These are phyloP conservation scores for Haberlea rhodopensis DNA, from an alignment of 257 asterid genomes.

Conservation along the genomic window DNA sequence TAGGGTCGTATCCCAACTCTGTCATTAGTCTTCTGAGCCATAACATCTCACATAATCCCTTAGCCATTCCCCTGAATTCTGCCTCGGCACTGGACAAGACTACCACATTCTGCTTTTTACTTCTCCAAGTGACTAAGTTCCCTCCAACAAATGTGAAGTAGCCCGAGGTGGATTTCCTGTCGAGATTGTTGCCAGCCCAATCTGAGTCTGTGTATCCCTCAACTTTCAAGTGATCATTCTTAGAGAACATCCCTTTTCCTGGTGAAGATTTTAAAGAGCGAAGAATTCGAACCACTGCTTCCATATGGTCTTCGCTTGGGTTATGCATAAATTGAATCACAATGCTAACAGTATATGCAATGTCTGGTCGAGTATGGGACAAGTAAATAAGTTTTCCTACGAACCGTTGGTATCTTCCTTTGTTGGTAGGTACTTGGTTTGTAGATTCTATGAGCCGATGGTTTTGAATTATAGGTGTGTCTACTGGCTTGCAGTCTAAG, in stretches of 20 bases:
- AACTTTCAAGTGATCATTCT: background rate
- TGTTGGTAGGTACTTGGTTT: too few relatives aligned
- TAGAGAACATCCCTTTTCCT: background rate
- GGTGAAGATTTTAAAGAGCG: background rate
- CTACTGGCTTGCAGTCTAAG: background rate
- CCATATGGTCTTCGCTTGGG: background rate
- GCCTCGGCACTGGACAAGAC: background rate
- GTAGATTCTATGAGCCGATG: too few relatives aligned
- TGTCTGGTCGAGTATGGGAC: too few relatives aligned
- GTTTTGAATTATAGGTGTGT: background rate
- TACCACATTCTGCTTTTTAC: background rate
- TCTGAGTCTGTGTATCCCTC: background rate
- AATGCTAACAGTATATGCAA: background rate
- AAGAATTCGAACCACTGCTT: background rate
- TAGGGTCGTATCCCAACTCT: background rate
- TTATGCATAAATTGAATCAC: background rate
- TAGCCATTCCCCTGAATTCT: background rate
- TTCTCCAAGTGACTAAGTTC: background rate
- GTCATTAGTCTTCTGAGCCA: background rate
- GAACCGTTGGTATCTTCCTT: too few relatives aligned
- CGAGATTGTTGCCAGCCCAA: background rate
- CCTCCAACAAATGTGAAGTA: constrained; percentile 7
- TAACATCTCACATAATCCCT: background rate
- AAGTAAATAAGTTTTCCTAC: background rate
- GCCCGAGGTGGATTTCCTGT: background rate